Percentiles rank a stretch among this genome's conserved stretches.
Evolutionary conservation across 495 filamentous ascomycete species (phyloP).

Genomic region (Rhizodiscina lignyota): DNA sequence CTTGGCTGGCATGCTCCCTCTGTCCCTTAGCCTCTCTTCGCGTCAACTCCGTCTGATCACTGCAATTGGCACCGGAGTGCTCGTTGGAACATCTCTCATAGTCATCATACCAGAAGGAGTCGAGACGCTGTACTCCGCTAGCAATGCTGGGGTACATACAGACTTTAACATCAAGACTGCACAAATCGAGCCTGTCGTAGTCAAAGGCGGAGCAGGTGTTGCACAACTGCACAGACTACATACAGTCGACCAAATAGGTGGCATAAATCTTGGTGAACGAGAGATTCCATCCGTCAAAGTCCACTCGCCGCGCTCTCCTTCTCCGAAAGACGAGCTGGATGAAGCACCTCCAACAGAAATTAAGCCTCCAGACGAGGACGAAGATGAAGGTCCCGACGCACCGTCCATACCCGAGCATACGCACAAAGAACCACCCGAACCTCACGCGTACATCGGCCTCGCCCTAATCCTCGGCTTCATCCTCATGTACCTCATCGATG

Average conservation of each 20-base stretch:
- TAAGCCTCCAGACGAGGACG: constrained; percentile 17
- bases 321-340: neutral
- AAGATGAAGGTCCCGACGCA: constrained; percentile 13
- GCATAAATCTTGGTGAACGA: neutral
- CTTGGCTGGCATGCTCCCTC: constrained; percentile 78
- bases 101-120: constrained; percentile 96
- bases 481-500: constrained; percentile 90
- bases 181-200: constrained; percentile 9
- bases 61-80: constrained; percentile 80
- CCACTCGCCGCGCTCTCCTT: too few species aligned
- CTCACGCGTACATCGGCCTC: constrained; percentile 66
- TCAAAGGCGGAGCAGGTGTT: constrained; percentile 11
- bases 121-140: constrained; percentile 62
- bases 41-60: constrained; percentile 80
- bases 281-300: neutral
- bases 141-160: constrained; percentile 27
- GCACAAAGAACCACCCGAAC: constrained; percentile 12
- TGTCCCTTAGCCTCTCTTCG: constrained; percentile 78
- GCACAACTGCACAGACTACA: constrained; percentile 6
- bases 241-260: neutral
- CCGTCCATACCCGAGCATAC: too few species aligned
- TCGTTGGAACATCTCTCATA: constrained; percentile 87
- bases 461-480: constrained; percentile 80
- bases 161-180: constrained; percentile 18
- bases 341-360: constrained; percentile 5